Conservation (phyloP, 2,329 filamentous ascomycete genomes). For the Stagonosporopsis chrysanthemi region DNA sequence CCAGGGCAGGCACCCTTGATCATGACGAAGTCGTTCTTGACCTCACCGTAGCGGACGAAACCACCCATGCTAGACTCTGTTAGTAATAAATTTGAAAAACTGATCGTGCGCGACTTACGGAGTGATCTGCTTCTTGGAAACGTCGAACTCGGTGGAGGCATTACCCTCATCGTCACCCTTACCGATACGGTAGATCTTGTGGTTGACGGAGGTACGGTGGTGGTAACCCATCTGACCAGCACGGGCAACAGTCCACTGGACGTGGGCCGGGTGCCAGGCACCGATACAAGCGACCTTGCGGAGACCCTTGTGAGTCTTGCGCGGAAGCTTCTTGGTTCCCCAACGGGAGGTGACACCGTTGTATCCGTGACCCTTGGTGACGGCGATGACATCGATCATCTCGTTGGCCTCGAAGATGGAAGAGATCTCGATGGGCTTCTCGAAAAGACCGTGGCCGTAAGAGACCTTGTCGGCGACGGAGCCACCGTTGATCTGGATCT, state of each 20-base stretch:
- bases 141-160: constrained; percentile 92
- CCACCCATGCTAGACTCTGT: constrained; percentile 81
- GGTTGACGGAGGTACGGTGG: constrained; percentile 99
- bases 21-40: constrained; percentile 99
- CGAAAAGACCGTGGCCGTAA: constrained; percentile 94
- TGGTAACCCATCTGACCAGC: constrained; percentile 99
- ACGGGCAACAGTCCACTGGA: constrained; percentile 99
- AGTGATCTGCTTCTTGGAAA: constrained; percentile 99
- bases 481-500: constrained; percentile 99
- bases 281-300: constrained; percentile 99
- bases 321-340: constrained; percentile 99
- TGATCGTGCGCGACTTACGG: constrained; percentile 73
- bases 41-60: constrained; percentile 98
- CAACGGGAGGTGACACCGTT: constrained; percentile 95
- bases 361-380: constrained; percentile 99
- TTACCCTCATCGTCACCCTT: constrained; percentile 90
- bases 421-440: constrained; percentile 96
- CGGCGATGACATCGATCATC: constrained; percentile 98
- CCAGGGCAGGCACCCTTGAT: constrained; percentile 97
- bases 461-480: constrained; percentile 95
- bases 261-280: constrained; percentile 99
- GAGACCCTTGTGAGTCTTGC: constrained; percentile 99
- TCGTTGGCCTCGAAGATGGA: constrained; percentile 99
- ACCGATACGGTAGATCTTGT: constrained; percentile 99
- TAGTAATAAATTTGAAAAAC: constrained; percentile 34